Conservation (phyloP, 768 basidiomycete species). For the Daedaleopsis nitida region DNA sequence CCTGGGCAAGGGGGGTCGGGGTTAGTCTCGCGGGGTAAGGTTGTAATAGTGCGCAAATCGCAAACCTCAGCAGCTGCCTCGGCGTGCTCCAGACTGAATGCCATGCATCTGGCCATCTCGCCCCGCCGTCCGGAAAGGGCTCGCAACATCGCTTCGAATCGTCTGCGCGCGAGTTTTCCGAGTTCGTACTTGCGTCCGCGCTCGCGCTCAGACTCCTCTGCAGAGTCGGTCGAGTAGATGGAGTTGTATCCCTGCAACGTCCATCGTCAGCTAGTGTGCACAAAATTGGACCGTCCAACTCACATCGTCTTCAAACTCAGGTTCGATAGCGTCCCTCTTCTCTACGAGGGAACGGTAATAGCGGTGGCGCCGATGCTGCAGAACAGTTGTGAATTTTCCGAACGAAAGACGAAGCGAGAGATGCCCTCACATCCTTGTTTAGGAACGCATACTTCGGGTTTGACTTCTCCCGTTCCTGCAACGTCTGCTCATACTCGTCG, state of each 20-base stretch:
- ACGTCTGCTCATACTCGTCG: conserved; percentile 67
- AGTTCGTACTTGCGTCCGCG: conserved; percentile 73
- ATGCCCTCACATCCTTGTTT: conserved; percentile 48
- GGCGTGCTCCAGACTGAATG: conserved; percentile 95
- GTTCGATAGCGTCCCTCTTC: conserved; percentile 52
- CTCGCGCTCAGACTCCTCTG: conserved; percentile 91
- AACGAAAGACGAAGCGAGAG: background rate
- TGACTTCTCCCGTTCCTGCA: conserved; percentile 74
- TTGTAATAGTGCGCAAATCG: conserved; percentile 13
- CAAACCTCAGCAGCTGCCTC: conserved; percentile 91
- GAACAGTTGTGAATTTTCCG: conserved; percentile 1
- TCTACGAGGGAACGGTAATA: conserved; percentile 72
- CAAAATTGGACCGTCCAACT: conserved; percentile 4
- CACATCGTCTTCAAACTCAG: conserved; percentile 84
- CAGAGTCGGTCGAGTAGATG: conserved; percentile 89
- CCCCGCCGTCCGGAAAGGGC: conserved; percentile 83
- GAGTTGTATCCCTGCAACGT: conserved; percentile 78
- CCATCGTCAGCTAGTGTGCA: background rate
- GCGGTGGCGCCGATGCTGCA: conserved; percentile 69
- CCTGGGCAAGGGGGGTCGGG: conserved; percentile 43
- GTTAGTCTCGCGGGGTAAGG: background rate
- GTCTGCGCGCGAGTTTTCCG: conserved; percentile 74
- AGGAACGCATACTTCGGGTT: conserved; percentile 88
- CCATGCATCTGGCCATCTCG: conserved; percentile 93
- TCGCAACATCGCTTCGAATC: conserved; percentile 91